Evolutionary conservation across 106 monocot species (phyloP).

Genomic region (Dactylorhiza incarnata): DNA sequence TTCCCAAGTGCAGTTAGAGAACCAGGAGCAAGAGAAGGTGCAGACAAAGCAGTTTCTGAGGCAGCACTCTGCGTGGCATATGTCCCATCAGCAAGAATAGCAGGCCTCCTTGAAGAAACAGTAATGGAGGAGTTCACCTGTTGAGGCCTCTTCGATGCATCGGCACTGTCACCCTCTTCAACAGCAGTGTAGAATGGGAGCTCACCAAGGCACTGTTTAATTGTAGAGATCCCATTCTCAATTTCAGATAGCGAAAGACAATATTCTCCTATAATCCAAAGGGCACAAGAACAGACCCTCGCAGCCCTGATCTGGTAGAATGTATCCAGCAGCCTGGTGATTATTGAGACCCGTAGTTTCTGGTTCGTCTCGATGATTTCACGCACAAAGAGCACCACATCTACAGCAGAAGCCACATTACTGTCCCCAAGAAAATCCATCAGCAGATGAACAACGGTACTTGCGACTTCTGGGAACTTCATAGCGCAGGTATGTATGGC

Average conservation of each 20-base stretch:
- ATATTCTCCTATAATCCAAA: conserved; percentile 88
- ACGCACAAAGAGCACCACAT: conserved; percentile 74
- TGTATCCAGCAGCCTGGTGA: conserved; percentile 65
- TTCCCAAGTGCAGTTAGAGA: conserved; percentile 46
- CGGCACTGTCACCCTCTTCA: conserved; percentile 42
- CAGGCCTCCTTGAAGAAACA: conserved; percentile 67
- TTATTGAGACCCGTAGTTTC: conserved; percentile 77
- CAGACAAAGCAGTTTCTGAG: conserved; percentile 49
- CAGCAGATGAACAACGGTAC: conserved; percentile 74
- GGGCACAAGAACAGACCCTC: conserved; percentile 68
- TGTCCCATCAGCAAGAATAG: conserved; percentile 86
- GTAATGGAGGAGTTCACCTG: conserved; percentile 39
- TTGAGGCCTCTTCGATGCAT: conserved; percentile 28
- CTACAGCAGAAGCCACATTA: conserved; percentile 80
- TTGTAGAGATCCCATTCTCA: conserved; percentile 62
- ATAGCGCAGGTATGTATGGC: conserved; percentile 83
- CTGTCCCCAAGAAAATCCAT: conserved; percentile 90
- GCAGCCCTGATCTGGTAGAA: conserved; percentile 84
- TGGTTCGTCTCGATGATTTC: conserved; percentile 87
- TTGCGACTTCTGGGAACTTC: conserved; percentile 87
- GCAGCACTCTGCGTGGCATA: conserved; percentile 94
- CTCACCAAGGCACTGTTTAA: conserved; percentile 86
- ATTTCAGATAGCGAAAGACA: conserved; percentile 80
- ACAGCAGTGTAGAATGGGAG: conserved; percentile 68
- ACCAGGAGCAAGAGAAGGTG: conserved; percentile 47